These are phyloP conservation scores for Rhodosorus marinus DNA, from an alignment of 23 red algal species.

Conservation along the genomic window DNA sequence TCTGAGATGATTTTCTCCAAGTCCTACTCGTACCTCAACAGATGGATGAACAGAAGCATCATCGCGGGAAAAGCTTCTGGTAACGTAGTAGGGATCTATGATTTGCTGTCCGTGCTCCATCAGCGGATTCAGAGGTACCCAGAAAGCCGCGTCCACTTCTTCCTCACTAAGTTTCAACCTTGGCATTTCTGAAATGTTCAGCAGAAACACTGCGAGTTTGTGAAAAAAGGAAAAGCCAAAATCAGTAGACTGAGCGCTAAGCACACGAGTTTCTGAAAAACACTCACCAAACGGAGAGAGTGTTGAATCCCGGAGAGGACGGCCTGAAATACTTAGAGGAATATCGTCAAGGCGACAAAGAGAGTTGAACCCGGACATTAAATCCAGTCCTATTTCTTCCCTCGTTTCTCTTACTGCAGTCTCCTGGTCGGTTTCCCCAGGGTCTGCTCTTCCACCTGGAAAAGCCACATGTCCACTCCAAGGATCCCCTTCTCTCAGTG, in stretches of 20 bases:
- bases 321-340: no score
- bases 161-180: not conserved
- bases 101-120: no score
- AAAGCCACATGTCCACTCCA: slow-evolving; percentile 78
- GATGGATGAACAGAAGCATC: no score
- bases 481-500: slow-evolving; percentile 35
- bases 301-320: no score
- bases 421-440: slow-evolving; percentile 30
- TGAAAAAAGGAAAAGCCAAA: not conserved
- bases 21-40: no score
- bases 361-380: not conserved
- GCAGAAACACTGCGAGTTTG: slow-evolving; percentile 1
- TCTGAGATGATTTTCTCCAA: no score
- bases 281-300: no score
- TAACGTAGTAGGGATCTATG: no score
- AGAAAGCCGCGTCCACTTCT: not conserved
- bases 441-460: slow-evolving; percentile 31
- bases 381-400: slow-evolving; percentile 59
- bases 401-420: slow-evolving; percentile 54
- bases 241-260: not conserved
- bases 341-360: not conserved
- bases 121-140: not conserved
- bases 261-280: not conserved
- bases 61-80: no score
- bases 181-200: not conserved